Evolutionary conservation across 1,284 basidiomycete genomes (phyloP), one percentile per base, ranked within the genome.

Genomic region (Inonotus hispidus): DNA sequence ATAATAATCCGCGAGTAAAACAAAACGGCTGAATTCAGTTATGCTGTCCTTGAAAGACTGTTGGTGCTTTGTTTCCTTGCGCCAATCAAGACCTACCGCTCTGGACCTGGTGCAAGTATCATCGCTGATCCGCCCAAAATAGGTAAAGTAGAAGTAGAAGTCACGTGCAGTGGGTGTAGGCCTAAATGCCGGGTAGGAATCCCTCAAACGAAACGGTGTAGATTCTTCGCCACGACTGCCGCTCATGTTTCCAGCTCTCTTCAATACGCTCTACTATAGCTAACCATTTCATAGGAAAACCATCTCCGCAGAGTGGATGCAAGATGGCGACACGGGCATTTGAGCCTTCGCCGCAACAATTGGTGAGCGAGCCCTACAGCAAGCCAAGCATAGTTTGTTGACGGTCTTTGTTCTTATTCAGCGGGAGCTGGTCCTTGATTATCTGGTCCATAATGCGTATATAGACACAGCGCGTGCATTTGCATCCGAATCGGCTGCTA

Each of bases 401-500:
- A 49, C 47, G 25, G 27, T 23, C 23, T 38, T 19, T 6, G 27
- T 49, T 11, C 25, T 56, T n/a, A n/a, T 2, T 50, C 53, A 91
- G 89, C 83, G 85, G 54, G 74, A 81, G n/a, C 75, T 95, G 45
- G 87, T 95, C 6, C 76, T 93, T 53, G 88, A 93, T 68, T 95
- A 93, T 68, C 80, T 95, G 2, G 80, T 83, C 61, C 89, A 92
- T 68, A 80, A 82, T 49, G 87, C 87, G 62, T 91, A 87, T 71
- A 81, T 83, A 37, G 77, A 78, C 41, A 88, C 90, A 0, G 90
- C 90, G 4, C 75, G 79, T 38, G 86, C 87, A 0, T 92, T 94
- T 66, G 80, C 82, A 8, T 74, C 79, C 7, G 35, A 47, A 11
- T 47, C 38, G 25, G 49, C 27, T 4, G 21, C 19, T 11, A 14